Conservation (phyloP, 495 filamentous ascomycete species). For the Aspergillus hancockii region DNA sequence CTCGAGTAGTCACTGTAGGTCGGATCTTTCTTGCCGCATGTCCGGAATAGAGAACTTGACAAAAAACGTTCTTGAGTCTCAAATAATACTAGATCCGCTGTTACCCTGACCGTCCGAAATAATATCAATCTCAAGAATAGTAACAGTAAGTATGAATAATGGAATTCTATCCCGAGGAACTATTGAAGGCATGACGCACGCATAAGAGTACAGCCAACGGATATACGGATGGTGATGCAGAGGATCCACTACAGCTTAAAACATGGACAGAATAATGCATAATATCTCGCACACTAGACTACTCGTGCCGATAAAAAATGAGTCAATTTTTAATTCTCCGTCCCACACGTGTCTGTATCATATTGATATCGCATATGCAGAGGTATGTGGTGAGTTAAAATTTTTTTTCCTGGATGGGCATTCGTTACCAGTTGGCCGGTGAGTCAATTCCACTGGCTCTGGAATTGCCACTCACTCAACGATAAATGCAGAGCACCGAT, state of each 20-base stretch:
- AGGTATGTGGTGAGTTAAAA: background rate
- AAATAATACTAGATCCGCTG: background rate
- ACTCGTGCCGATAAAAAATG: background rate
- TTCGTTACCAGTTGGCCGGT: background rate
- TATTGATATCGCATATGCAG: background rate
- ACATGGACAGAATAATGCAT: background rate
- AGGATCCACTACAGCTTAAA: background rate
- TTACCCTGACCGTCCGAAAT: background rate
- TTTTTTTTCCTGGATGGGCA: background rate
- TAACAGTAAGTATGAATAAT: background rate
- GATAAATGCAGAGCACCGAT: background rate
- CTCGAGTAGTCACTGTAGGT: background rate
- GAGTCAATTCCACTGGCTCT: background rate
- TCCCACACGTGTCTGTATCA: no score
- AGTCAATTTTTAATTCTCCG: background rate
- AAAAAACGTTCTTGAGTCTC: background rate
- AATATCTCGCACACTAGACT: background rate
- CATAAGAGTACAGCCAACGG: background rate
- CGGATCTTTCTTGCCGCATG: background rate
- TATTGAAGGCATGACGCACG: background rate
- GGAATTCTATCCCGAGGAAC: background rate
- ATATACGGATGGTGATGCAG: no score
- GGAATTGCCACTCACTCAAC: background rate
- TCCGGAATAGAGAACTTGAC: background rate
- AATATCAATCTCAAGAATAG: background rate